phyloP scores from a whole-genome alignment of 78 protist genomes.

The Salpingoeca rosetta region DNA sequence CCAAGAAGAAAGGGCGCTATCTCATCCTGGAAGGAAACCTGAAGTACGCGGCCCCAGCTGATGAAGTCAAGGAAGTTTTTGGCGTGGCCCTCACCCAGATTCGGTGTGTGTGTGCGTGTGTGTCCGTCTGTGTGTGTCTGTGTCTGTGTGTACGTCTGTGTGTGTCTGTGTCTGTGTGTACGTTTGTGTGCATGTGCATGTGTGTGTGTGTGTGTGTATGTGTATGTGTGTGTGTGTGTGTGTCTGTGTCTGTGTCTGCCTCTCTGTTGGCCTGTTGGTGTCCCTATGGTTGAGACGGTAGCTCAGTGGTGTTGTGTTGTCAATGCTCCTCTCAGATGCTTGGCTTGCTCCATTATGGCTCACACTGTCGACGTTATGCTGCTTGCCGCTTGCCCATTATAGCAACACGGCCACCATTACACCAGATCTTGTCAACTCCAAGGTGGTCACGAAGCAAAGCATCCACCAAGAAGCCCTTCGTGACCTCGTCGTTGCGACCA shows the following conservation, averaged over 20 bases:
- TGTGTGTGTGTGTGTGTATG: too few species aligned
- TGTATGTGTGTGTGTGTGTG: too few species aligned
- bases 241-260: too few species aligned
- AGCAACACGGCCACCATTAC: background rate
- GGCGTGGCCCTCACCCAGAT: background rate
- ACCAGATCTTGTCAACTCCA: slow-evolving; percentile 17
- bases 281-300: too few species aligned
- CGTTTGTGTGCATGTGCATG: too few species aligned
- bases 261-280: too few species aligned
- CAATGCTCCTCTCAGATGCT: too few species aligned
- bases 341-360: background rate
- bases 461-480: slow-evolving; percentile 39
- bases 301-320: too few species aligned
- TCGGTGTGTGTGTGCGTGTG: too few species aligned
- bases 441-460: slow-evolving; percentile 19
- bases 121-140: too few species aligned
- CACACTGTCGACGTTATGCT: background rate
- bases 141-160: too few species aligned
- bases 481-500: slow-evolving; percentile 49
- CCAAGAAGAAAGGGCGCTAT: background rate
- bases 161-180: too few species aligned
- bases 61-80: background rate
- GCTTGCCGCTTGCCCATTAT: background rate
- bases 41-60: background rate
- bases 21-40: background rate